phyloP scores from a whole-genome alignment of 108 stramenopile genomes.

The Pseudonitzschia delicatissima region DNA sequence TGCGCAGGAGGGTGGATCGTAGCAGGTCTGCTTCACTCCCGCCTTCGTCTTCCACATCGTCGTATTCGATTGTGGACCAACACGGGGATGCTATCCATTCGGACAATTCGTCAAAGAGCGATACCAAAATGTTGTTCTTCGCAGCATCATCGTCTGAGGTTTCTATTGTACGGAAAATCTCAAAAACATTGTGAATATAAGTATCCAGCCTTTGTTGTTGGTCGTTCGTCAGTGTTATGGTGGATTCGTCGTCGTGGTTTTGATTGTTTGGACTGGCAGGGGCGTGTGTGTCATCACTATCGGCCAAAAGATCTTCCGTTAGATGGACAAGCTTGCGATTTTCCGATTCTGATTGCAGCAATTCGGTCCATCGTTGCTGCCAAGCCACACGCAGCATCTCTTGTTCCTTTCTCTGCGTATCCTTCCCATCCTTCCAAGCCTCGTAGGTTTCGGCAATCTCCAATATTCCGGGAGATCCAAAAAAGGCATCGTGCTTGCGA shows the following conservation, averaged over 20 bases:
- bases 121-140: neutral
- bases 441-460: slow-evolving; percentile 65
- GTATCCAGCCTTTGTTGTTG: neutral
- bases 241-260: neutral
- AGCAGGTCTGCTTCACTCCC: slow-evolving; percentile 2
- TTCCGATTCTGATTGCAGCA: neutral
- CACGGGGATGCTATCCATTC: slow-evolving; percentile 4
- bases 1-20: slow-evolving; percentile 45
- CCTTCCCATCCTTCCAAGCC: slow-evolving; percentile 62
- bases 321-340: neutral
- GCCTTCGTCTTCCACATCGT: neutral
- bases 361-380: neutral
- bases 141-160: neutral
- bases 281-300: neutral
- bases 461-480: slow-evolving; percentile 65
- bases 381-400: neutral
- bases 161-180: slow-evolving; percentile 1
- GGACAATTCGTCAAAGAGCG: slow-evolving; percentile 10
- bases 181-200: neutral
- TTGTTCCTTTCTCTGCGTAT: slow-evolving; percentile 15
- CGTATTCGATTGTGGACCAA: slow-evolving; percentile 12
- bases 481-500: slow-evolving; percentile 60
- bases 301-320: neutral
- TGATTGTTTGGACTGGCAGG: too few relatives aligned
- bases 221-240: neutral